These are phyloP conservation scores for Aspergillus sparsus DNA, from an alignment of 495 filamentous ascomycete species.

Conservation along the genomic window DNA sequence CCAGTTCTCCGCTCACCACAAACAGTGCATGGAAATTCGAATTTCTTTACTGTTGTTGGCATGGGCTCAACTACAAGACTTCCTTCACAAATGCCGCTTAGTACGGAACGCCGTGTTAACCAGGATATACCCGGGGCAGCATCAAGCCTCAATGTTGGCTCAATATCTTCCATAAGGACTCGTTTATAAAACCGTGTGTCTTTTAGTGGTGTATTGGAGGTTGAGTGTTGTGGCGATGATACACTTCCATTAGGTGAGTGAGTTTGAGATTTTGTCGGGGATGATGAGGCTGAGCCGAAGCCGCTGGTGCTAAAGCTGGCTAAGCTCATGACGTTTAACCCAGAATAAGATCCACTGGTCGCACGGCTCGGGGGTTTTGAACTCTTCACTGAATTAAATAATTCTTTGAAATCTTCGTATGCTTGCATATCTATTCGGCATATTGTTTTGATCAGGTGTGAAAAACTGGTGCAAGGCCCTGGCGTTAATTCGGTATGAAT, in stretches of 20 bases:
- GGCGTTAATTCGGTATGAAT: slow-evolving; percentile 57
- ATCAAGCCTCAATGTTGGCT: slow-evolving; percentile 89
- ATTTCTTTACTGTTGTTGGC: slow-evolving; percentile 57
- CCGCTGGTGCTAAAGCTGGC: slow-evolving; percentile 52
- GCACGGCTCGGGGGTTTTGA: slow-evolving; percentile 60
- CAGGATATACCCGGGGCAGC: slow-evolving; percentile 88
- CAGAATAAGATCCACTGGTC: slow-evolving; percentile 68
- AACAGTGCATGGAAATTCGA: slow-evolving; percentile 76
- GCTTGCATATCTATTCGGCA: slow-evolving; percentile 77
- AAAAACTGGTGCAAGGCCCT: slow-evolving; percentile 81
- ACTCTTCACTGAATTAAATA: slow-evolving; percentile 67
- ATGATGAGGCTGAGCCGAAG: slow-evolving; percentile 46
- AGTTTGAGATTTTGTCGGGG: slow-evolving; percentile 41
- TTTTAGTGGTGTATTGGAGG: slow-evolving; percentile 63
- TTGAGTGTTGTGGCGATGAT: slow-evolving; percentile 36
- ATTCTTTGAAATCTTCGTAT: slow-evolving; percentile 81
- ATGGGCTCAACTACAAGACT: slow-evolving; percentile 86
- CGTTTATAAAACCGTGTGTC: slow-evolving; percentile 95
- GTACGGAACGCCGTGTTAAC: slow-evolving; percentile 80
- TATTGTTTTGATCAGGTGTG: slow-evolving; percentile 77
- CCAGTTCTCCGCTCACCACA: slow-evolving; percentile 81
- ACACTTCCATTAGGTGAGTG: slow-evolving; percentile 44
- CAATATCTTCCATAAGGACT: slow-evolving; percentile 82
- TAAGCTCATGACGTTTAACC: slow-evolving; percentile 62
- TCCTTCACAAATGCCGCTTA: slow-evolving; percentile 83